Base-by-base conservation (phyloP, 2,329 filamentous ascomycete species). In the Trichoderma atrobrunneum region DNA sequence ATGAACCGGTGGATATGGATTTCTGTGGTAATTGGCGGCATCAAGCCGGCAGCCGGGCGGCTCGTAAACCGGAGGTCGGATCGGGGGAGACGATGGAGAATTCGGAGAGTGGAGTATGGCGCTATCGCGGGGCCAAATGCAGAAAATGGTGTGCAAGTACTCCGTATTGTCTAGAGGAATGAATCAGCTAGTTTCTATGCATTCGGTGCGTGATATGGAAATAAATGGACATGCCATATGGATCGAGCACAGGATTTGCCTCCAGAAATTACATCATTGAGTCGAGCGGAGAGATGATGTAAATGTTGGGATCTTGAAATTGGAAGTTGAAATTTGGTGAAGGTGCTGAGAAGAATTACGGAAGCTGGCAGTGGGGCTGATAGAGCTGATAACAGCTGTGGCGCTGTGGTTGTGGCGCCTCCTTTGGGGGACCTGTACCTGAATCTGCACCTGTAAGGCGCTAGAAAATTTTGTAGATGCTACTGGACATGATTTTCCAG, bases 41-140 rank as follows among this genome's bases (percentile, higher is more conserved):
- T 90, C 76, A 83, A 83, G 77, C 87, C 88, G 3, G 81, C 89
- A 43, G 80, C 85, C 26, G 81, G 88, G 81, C 84, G 81, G 24
- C 77, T 84, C 86, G 0, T 81, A 48, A 89, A 71, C 74, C 74
- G 5, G 78, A 79, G 48, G 72, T 76, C 26, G 80, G 14, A 79
- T 82, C 59, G 70, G 71, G 26, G 18, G 2, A 79, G n/a, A 79
- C 79, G 7, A 79, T 81, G 74, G 74, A 77, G 5, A 80, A 75
- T 71, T 72, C 81, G 68, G 76, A 79, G 28, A 71, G 76, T 24
- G 79, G 80, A 21, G 73, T 80, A 30, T 67, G 81, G 28, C 72
- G 62, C 51, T 74, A 73, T 72, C 51, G 76, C 10, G 75, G 70
- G 14, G 74, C 74, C 82, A 5, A 74, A 78, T 12, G 21, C 51